A percentile compares a stretch with the other conserved stretches of the same genome.
phyloP scores from a whole-genome alignment of 2,329 filamentous ascomycete genomes.

The Diplodia mutila region DNA sequence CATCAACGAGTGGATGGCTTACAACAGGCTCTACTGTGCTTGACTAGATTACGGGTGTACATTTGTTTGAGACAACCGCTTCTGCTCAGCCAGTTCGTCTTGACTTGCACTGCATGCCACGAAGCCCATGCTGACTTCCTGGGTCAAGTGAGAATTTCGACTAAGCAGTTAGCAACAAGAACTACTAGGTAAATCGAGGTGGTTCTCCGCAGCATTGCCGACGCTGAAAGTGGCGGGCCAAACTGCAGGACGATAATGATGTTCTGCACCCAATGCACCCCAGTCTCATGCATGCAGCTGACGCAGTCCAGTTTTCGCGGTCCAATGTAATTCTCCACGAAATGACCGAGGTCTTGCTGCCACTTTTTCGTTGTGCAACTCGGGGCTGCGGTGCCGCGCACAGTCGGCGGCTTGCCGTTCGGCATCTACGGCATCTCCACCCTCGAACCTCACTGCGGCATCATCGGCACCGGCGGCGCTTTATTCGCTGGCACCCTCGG shows the following conservation, averaged over 20 bases:
- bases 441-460: neutral
- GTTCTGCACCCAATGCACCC: neutral
- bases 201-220: neutral
- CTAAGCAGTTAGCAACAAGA: neutral
- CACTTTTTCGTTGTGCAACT: neutral
- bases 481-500: neutral
- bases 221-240: no score
- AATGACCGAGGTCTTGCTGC: neutral
- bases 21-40: neutral
- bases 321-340: neutral
- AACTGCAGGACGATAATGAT: neutral
- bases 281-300: neutral
- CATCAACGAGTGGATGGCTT: neutral
- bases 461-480: neutral
- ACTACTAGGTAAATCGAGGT: neutral
- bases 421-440: slow-evolving; percentile 17
- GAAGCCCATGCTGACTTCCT: neutral
- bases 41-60: neutral
- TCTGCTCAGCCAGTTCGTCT: neutral
- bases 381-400: neutral
- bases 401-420: slow-evolving; percentile 3
- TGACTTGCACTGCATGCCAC: neutral
- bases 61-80: neutral
- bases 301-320: neutral
- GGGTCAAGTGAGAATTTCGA: neutral